Base-by-base conservation (phyloP, 2,329 filamentous ascomycete genomes). In the Penicillium sp. region DNA sequence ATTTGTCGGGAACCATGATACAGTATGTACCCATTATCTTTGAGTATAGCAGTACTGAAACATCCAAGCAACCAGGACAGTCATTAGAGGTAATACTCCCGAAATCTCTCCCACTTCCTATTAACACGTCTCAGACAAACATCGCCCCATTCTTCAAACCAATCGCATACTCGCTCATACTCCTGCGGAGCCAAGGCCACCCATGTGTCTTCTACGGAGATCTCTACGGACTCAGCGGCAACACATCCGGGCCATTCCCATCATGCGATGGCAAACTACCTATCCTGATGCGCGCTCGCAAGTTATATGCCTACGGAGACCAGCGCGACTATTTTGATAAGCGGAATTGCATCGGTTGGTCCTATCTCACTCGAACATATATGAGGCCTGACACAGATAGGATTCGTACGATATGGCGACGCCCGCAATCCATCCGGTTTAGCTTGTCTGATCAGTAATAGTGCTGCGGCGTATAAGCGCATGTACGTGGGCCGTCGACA, bases 1-100 rank as follows among this genome's bases (percentile, higher is more conserved):
- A 0, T 72, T 85, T 3, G 80, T 85, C 1, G 78, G 77, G 61
- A 85, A 84, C 60, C 82, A 85, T 63, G 82, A 86, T 56, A 85
- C 82, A 0, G 65, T 66, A 57, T 48, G 62, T 52, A 6, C 7
- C 9, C 7, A 3, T 2, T 2, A 4, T 16, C 6, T 6, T 9
- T 4, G 1, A 3, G 2, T 14, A 5, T 8, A 15, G 3, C 7
- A 11, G 8, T 15, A 14, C 32, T 34, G 25, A 39, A 14, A 11
- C 36, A 26, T 20, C n/a, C 8, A 64, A 79, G 60, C 76, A 76
- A 66, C 67, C 74, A 14, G 77, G 77, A 12, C 80, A 83, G 57
- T 73, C 76, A 0, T 67, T 81, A 37, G 77, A 75, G 55, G 70
- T 68, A 52, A 44, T 48, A 20, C 15, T 2, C 2, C 30, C 11